A percentile compares a stretch with the other conserved stretches of the same genome.
Conservation (phyloP, 345 rosid species). For the Linum usitatissimum region DNA sequence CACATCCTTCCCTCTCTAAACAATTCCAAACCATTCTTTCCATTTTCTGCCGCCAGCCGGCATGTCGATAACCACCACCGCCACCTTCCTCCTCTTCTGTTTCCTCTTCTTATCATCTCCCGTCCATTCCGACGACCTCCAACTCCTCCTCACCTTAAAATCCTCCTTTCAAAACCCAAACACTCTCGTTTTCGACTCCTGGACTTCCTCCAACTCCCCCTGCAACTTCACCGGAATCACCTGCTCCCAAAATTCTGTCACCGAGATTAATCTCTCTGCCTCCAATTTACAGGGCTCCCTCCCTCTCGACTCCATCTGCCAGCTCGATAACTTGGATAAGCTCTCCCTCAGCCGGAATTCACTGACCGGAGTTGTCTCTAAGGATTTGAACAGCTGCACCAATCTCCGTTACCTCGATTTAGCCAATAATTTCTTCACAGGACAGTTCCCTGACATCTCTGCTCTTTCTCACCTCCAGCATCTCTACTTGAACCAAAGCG, state of each 20-base stretch:
- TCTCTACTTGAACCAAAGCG: constrained; percentile 48
- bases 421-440: constrained; percentile 57
- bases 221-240: constrained; percentile 4
- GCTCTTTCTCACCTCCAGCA: constrained; percentile 36
- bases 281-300: constrained; percentile 33
- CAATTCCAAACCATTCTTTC: no score
- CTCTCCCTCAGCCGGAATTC: constrained; percentile 63
- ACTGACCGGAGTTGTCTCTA: constrained; percentile 29
- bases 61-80: not conserved
- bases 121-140: constrained; percentile 1
- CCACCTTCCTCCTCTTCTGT: not conserved
- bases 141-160: not conserved
- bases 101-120: not conserved
- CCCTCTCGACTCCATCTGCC: constrained; percentile 45
- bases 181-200: constrained; percentile 11
- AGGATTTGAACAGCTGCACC: constrained; percentile 38
- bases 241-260: not conserved
- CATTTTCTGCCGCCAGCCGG: no score
- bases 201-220: constrained; percentile 21
- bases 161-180: not conserved
- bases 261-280: not conserved
- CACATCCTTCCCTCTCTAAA: no score
- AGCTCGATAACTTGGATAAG: constrained; percentile 41
- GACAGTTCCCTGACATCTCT: constrained; percentile 51
- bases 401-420: constrained; percentile 55